Evolutionary conservation across 2,329 filamentous ascomycete genomes (phyloP), one percentile per base, ranked within the genome.

Genomic region (Fusarium verrucosum): DNA sequence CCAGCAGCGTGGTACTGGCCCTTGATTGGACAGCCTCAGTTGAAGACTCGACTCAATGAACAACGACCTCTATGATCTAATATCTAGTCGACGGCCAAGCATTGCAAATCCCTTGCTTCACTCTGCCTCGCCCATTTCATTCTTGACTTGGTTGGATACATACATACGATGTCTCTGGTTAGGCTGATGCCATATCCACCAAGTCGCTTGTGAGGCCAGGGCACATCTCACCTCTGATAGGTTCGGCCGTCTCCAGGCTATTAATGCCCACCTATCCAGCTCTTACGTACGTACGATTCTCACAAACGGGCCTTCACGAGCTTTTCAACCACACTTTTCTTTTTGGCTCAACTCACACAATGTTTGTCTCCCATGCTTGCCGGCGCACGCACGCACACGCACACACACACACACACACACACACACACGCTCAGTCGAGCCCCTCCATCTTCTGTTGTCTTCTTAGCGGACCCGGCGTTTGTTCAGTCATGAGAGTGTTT

Each of bases 161-260:
- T 41, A 36, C 54, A 58, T 35, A 65, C 50, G 38, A 51, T 47
- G 22, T 45, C 46, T 62, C 53, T 58, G 47, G 32, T 16, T 33
- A 66, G 37, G 44, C 41, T 54, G 51, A 65, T 54, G 36, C 62
- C 58, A 42, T 38, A 58, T 57, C 38, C 14, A 50, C 50, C 55
- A 53, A 57, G 61, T 62, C 41, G 19, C n/a, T 56, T 44, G 41
- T 66, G 36, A 63, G 51, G 49, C 46, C 38, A 41, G 36, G 51
- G 57, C 33, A 44, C 37, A 50, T 55, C 61, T 62, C 20, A 38
- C 35, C 22, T 44, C 37, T 65, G 62, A 66, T 65, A 65, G 62
- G 62, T 33, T 45, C 45, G 62, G 51, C 7, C 51, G 25, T 49
- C 58, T 47, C 62, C 41, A 66, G 23, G 50, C 56, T 35, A 49